Base-by-base conservation (phyloP, 2,329 filamentous ascomycete species). In the Aureobasidium sp. region DNA sequence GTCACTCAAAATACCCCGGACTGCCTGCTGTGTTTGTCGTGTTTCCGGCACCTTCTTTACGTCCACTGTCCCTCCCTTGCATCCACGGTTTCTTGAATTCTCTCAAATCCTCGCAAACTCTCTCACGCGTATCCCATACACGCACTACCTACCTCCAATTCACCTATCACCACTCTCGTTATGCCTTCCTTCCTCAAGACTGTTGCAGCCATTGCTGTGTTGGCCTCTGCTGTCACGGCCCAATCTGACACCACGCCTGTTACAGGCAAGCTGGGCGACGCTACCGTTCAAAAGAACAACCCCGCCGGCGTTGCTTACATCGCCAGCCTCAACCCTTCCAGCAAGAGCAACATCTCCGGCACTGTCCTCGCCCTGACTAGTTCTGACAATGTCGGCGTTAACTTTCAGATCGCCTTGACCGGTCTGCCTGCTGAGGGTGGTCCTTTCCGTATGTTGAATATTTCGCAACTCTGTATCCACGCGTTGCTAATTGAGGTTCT, bases 391-490 rank as follows among this genome's bases (percentile, higher is more conserved):
- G 71, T 69, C 32, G 77, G 77, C 41, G 74, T 76, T 59, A 66
- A 70, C 58, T 73, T 79, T 61, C 66, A 70, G 42, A 66, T 79
- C 63, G 72, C 71, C 59, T 65, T 80, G 63, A 66, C 68, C 58
- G 74, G 74, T 52, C 69, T 80, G 21, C 77, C 77, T 21, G 61
- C 65, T 15, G 67, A 70, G 52, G 75, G 75, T 30, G 76, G 77
- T 37, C 77, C 77, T 10, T 79, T 78, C 70, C 69, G 75, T 76
- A 66, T 32, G 57, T 49, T 27, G 8, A 8, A n/a, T 6, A 48
- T 3, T 39, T 16, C 34, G 34, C 34, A 9, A 13, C 15, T 9
- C 11, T 16, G 4, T 11, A 39, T 37, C 34, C 29, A 21, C 25
- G 21, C 32, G 29, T 21, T 42, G 44, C 44, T 50, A 32, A 57